Evolutionary conservation across 768 basidiomycete genomes (phyloP), one percentile per base, ranked within the genome.

Genomic region (Cytidiella melzeri): DNA sequence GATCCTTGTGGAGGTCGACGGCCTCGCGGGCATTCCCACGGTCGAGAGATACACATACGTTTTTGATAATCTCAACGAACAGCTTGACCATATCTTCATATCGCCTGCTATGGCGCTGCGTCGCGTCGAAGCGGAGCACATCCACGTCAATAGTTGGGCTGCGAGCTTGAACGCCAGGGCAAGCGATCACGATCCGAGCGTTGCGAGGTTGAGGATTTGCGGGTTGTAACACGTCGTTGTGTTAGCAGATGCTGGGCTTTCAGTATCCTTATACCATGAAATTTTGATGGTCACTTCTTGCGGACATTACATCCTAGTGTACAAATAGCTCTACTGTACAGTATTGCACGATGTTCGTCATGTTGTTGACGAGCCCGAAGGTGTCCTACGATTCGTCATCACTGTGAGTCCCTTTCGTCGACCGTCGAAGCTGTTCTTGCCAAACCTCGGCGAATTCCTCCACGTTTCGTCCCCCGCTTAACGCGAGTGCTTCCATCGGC

Each of bases 401-500:
- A n/a, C n/a, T n/a, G n/a, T n/a, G n/a, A n/a, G n/a, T n/a, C n/a
- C n/a, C n/a, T n/a, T n/a, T n/a, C n/a, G 48, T 37, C 2, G 41
- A 53, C 27, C 41, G 65, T 50, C 67, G 58, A 1, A 88, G 64
- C 52, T 79, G 73, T 19, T 81, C 73, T 59, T 75, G 70, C 82
- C 81, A 86, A 9, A 71, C 62, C 15, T 80, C 73, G 3, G 84
- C 79, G 64, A 96, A 96, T 45, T 86, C 84, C 21, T 76, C 71
- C 20, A 92, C 76, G 54, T 75, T 76, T 43, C 75, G 72, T 3
- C 93, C 94, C 43, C 75, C 76, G 57, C 91, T 84, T 59, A 96
- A 64, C 43, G 73, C 76, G n/a, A 95, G 67, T 3, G 87, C 89
- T 59, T 98, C 94, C 42, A 92, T 75, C 7, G 94, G 95, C 26